These are phyloP conservation scores for Scenedesmus sp. DNA, from an alignment of 163 green algal genomes.

Conservation along the genomic window DNA sequence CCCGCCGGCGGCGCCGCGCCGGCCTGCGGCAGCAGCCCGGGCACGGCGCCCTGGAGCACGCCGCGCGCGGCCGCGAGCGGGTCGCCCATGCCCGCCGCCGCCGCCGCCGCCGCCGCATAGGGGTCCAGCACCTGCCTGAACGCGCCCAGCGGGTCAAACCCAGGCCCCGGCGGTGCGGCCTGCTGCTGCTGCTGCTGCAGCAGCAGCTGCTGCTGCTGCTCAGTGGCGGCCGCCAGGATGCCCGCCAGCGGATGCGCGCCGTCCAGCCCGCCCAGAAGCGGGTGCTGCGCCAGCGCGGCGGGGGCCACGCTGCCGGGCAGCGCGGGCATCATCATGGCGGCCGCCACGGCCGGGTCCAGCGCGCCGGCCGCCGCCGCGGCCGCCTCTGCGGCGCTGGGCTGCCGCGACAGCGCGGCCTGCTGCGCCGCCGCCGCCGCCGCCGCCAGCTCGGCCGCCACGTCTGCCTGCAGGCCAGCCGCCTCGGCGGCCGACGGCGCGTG, in stretches of 20 bases:
- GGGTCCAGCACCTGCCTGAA: background rate
- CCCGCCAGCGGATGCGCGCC: background rate
- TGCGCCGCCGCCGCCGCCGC: background rate
- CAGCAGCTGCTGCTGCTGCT: slow-evolving; percentile 10
- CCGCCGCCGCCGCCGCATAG: background rate
- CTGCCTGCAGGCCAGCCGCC: background rate
- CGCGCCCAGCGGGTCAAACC: background rate
- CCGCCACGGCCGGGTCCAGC: background rate
- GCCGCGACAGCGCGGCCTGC: background rate
- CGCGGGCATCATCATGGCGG: background rate
- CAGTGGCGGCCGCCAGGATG: background rate
- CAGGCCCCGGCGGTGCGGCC: too few relatives aligned
- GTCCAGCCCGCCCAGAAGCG: background rate
- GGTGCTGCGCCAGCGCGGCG: background rate
- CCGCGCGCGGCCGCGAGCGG: background rate
- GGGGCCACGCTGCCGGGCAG: background rate
- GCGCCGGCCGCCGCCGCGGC: background rate
- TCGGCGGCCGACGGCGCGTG: too few relatives aligned
- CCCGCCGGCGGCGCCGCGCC: slow-evolving; percentile 4
- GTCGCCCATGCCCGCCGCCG: background rate
- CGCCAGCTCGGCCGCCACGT: background rate
- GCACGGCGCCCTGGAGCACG: background rate
- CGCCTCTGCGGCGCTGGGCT: background rate
- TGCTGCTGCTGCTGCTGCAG: slow-evolving; percentile 4
- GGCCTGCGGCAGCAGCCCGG: background rate